Evolutionary conservation across 805 yeast genomes (phyloP).

Genomic region (Wickerhamiella slavikovae): DNA sequence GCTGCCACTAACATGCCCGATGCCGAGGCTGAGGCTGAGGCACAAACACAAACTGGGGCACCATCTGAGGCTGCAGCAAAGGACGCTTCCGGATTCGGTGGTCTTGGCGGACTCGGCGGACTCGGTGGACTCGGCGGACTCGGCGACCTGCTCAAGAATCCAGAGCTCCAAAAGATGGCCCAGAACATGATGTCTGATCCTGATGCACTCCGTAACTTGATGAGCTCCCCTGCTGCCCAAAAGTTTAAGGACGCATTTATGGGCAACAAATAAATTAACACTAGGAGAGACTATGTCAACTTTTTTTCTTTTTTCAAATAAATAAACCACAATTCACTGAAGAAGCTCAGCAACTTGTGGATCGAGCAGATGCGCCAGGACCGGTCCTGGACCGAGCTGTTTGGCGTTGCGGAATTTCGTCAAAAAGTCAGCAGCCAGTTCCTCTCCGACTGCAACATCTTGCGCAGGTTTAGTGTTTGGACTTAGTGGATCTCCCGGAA

Average conservation of each 20-base stretch:
- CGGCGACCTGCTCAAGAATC: slow-evolving; percentile 60
- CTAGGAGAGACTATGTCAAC: too few relatives aligned
- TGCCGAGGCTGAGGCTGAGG: slow-evolving; percentile 16
- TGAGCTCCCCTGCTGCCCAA: slow-evolving; percentile 62
- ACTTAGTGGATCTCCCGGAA: too few relatives aligned
- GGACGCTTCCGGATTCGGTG: slow-evolving; percentile 17
- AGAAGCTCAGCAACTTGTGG: too few relatives aligned
- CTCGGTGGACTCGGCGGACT: slow-evolving; percentile 49
- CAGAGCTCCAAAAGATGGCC: slow-evolving; percentile 81
- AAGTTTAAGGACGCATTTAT: slow-evolving; percentile 68
- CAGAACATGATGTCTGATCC: slow-evolving; percentile 79
- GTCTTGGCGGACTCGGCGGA: slow-evolving; percentile 58
- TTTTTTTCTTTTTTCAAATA: too few relatives aligned
- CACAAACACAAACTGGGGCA: slow-evolving; percentile 9
- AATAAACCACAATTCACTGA: too few relatives aligned
- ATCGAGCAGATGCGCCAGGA: too few relatives aligned
- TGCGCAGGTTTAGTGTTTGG: too few relatives aligned
- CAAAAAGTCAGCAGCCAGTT: too few relatives aligned
- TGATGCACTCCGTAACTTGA: slow-evolving; percentile 43
- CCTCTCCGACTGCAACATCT: too few relatives aligned
- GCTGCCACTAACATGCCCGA: slow-evolving; percentile 15
- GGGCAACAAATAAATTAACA: too few relatives aligned
- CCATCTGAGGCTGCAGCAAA: slow-evolving; percentile 5
- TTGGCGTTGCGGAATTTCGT: too few relatives aligned
- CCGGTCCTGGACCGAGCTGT: too few relatives aligned